Evolutionary conservation across 2,329 filamentous ascomycete species (phyloP).

Genomic region (Lasiodiplodia theobromae): DNA sequence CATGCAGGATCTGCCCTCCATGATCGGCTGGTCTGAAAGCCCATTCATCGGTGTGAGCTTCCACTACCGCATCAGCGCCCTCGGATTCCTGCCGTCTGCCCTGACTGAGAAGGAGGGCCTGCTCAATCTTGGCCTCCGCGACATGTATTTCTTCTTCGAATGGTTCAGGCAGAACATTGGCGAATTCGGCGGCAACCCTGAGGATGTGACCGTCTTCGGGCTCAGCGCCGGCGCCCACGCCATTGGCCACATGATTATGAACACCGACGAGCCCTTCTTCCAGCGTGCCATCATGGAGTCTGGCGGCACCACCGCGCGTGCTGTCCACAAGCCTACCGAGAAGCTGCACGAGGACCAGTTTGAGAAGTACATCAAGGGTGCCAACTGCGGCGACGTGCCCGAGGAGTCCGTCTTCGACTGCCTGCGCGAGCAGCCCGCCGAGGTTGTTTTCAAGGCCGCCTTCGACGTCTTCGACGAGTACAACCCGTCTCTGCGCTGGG

Average conservation of each 20-base stretch:
- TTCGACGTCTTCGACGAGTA: conserved; percentile 54
- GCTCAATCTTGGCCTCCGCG: conserved; percentile 37
- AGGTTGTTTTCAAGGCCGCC: conserved; percentile 49
- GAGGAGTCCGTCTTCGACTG: conserved; percentile 49
- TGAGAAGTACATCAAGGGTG: conserved; percentile 48
- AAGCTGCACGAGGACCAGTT: conserved; percentile 56
- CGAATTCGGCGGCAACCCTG: conserved; percentile 39
- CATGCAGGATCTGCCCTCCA: conserved; percentile 66
- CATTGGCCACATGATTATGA: conserved; percentile 73
- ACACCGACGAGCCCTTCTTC: conserved; percentile 52
- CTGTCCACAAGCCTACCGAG: conserved; percentile 50
- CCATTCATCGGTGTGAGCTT: conserved; percentile 62
- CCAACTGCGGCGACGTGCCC: conserved; percentile 41
- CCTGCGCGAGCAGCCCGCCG: conserved; percentile 50
- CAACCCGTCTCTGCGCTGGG: conserved; percentile 57
- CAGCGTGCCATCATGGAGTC: conserved; percentile 57
- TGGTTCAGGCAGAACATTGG: conserved; percentile 54
- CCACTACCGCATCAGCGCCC: conserved; percentile 35
- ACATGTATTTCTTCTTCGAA: conserved; percentile 44
- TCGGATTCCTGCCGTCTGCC: conserved; percentile 31
- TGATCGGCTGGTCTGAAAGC: conserved; percentile 61
- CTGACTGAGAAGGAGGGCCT: conserved; percentile 43
- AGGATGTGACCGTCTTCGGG: conserved; percentile 37
- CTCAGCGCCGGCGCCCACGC: conserved; percentile 38
- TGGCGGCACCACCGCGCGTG: conserved; percentile 56